phyloP scores from a whole-genome alignment of 768 basidiomycete genomes.

The Podaxis carcinomalis region DNA sequence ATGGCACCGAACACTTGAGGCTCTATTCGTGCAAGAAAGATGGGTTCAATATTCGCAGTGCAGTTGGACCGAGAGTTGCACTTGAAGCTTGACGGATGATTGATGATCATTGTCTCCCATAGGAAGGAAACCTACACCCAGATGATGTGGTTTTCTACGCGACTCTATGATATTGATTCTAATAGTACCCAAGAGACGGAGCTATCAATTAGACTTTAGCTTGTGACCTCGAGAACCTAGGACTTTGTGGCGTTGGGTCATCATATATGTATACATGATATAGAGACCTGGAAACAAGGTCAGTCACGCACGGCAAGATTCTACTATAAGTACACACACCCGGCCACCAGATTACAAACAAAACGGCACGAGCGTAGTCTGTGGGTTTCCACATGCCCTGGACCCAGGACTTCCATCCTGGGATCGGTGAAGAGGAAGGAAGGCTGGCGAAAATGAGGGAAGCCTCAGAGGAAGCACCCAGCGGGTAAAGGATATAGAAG shows the following conservation, averaged over 20 bases:
- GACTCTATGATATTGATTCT: no score
- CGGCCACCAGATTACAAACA: conserved; percentile 88
- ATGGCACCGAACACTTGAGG: no score
- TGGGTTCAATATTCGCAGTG: no score
- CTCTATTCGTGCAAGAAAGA: no score
- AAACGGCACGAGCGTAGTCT: conserved; percentile 51
- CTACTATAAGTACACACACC: conserved; percentile 38
- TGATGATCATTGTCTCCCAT: no score
- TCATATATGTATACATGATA: conserved; percentile 52
- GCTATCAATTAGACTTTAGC: conserved; percentile 21
- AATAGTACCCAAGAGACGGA: no score
- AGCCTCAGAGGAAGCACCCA: conserved; percentile 90
- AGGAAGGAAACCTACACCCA: no score
- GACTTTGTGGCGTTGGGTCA: conserved; percentile 44
- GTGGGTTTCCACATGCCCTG: conserved; percentile 46
- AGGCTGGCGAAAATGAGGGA: conserved; percentile 77
- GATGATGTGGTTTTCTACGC: no score
- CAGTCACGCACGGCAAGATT: background rate
- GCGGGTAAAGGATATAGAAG: conserved; percentile 91
- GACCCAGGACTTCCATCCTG: conserved; percentile 37
- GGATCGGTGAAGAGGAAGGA: conserved; percentile 42
- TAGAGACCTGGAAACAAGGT: conserved; percentile 35
- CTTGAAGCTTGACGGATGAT: no score
- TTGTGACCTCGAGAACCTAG: conserved; percentile 24
- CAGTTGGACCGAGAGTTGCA: no score